A percentile compares a stretch with the other conserved stretches of the same genome.
Conservation (phyloP, 2,329 filamentous ascomycete genomes). For the Chaetomiaceae sp. region DNA sequence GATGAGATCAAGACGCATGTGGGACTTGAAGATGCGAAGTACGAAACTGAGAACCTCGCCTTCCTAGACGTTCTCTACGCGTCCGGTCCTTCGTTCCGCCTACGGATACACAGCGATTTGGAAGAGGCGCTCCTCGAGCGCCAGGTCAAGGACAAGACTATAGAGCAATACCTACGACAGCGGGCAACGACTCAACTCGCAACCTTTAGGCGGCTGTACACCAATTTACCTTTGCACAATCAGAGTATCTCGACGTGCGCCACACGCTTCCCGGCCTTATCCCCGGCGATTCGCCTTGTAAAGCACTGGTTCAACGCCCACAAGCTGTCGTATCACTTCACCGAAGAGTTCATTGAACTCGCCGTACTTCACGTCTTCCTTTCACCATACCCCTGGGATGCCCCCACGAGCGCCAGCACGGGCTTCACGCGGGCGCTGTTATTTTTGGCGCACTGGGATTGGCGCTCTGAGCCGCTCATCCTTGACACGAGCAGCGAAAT, state of each 20-base stretch:
- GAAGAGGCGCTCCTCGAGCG: slow-evolving; percentile 77
- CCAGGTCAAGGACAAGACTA: slow-evolving; percentile 68
- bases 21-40: slow-evolving; percentile 72
- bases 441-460: slow-evolving; percentile 85
- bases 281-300: slow-evolving; percentile 73
- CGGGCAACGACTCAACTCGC: slow-evolving; percentile 66
- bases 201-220: slow-evolving; percentile 65
- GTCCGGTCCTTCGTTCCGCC: slow-evolving; percentile 68
- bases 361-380: slow-evolving; percentile 74
- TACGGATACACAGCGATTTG: slow-evolving; percentile 84
- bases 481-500: slow-evolving; percentile 70
- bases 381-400: slow-evolving; percentile 73
- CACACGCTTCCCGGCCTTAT: slow-evolving; percentile 75
- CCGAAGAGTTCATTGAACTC: slow-evolving; percentile 79
- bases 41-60: slow-evolving; percentile 67
- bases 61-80: slow-evolving; percentile 79
- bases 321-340: slow-evolving; percentile 70
- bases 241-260: slow-evolving; percentile 77
- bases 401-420: slow-evolving; percentile 70
- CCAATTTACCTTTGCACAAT: slow-evolving; percentile 70
- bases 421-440: slow-evolving; percentile 78
- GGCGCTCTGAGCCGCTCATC: slow-evolving; percentile 76
- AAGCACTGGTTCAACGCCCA: slow-evolving; percentile 90
- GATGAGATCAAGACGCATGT: slow-evolving; percentile 62
- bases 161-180: slow-evolving; percentile 62